Conservation (phyloP, 176 grass and related monocot species). For the Sorghum bicolor region Sorghum_bicolor_NCBIv3 NC_012874.2:41468001-41468500, state of each 20-base stretch:
- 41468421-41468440: too few relatives aligned
- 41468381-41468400: too few relatives aligned
- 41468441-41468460: too few relatives aligned
- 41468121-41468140: constrained; percentile 48
- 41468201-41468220: constrained; percentile 42
- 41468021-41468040: constrained; percentile 45
- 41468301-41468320: too few relatives aligned
- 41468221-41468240: constrained; percentile 75
- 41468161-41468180: constrained; percentile 93
- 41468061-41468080: constrained; percentile 55
- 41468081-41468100: constrained; percentile 80
- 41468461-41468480: too few relatives aligned
- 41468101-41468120: constrained; percentile 43
- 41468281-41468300: too few relatives aligned
- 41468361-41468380: too few relatives aligned
- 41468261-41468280: constrained; percentile 76
- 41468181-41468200: constrained; percentile 65
- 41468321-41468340: too few relatives aligned
- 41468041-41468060: constrained; percentile 43
- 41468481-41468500: too few relatives aligned
- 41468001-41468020: too few relatives aligned
- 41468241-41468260: constrained; percentile 76
- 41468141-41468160: constrained; percentile 65
- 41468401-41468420: too few relatives aligned
- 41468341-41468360: too few relatives aligned